phyloP scores from a whole-genome alignment of 257 asterid genomes.

The Parsonsia alboflavescens region DNA sequence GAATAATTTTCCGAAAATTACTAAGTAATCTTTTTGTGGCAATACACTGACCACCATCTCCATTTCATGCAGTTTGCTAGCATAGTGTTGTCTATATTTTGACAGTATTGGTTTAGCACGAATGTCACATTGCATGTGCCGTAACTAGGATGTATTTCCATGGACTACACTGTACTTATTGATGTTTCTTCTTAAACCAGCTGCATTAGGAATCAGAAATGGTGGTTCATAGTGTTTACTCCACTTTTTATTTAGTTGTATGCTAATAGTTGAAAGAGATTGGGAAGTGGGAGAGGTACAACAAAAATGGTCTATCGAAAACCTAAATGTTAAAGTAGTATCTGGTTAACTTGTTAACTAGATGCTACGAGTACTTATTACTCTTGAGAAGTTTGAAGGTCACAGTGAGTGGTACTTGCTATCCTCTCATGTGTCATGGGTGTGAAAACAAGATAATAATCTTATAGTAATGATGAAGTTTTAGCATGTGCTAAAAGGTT shows the following conservation, averaged over 20 bases:
- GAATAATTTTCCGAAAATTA: background rate
- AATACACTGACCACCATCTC: background rate
- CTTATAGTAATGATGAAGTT: conserved; percentile 1
- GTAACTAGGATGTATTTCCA: background rate
- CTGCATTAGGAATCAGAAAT: background rate
- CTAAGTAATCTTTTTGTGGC: background rate
- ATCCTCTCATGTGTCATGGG: background rate
- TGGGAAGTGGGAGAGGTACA: background rate
- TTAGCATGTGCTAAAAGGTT: conserved; percentile 11
- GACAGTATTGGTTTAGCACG: background rate
- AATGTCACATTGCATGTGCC: background rate
- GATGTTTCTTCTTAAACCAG: background rate
- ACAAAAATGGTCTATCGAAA: background rate
- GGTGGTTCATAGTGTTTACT: background rate
- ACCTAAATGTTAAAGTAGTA: background rate
- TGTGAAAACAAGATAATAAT: conserved; percentile 9
- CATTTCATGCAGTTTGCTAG: background rate
- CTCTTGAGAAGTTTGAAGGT: conserved; percentile 6
- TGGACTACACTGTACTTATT: background rate
- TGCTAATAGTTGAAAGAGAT: background rate
- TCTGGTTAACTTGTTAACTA: background rate
- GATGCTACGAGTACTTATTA: background rate
- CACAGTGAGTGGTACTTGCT: conserved; percentile 5
- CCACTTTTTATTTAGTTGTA: background rate
- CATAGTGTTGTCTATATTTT: background rate